These are phyloP conservation scores for Ogataea hybrid DNA, from an alignment of 1,139 yeast species.

Conservation along the genomic window DNA sequence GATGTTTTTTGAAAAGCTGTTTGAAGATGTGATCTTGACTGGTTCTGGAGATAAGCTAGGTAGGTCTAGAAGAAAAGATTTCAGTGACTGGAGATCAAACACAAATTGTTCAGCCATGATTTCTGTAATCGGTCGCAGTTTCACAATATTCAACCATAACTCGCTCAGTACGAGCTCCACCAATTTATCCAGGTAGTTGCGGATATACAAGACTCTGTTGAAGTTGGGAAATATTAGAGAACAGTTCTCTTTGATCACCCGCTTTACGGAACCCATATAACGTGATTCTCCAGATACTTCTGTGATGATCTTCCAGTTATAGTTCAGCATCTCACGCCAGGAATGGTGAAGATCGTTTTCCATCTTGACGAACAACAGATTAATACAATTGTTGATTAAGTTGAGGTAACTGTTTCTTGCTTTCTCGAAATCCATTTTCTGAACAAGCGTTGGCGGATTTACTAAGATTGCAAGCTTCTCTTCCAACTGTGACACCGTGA, in stretches of 20 bases:
- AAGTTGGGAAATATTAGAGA: conserved; percentile 55
- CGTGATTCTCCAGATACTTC: conserved; percentile 69
- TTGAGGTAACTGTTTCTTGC: conserved; percentile 56
- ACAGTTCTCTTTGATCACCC: conserved; percentile 46
- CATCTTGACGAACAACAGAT: conserved; percentile 55
- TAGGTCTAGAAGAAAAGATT: conserved; percentile 50
- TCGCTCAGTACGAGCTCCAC: conserved; percentile 62
- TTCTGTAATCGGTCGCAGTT: conserved; percentile 63
- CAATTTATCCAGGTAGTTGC: conserved; percentile 74
- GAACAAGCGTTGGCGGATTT: conserved; percentile 36
- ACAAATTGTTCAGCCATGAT: conserved; percentile 79
- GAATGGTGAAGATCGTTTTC: conserved; percentile 61
- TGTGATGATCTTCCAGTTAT: conserved; percentile 68
- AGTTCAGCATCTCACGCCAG: conserved; percentile 85
- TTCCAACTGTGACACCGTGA: conserved; percentile 74
- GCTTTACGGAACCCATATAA: conserved; percentile 59
- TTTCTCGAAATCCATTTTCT: conserved; percentile 47
- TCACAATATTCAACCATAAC: conserved; percentile 56
- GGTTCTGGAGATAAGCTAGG: conserved; percentile 41
- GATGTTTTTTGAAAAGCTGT: conserved; percentile 49
- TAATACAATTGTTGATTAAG: conserved; percentile 58
- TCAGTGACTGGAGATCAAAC: conserved; percentile 66
- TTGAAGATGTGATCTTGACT: conserved; percentile 30
- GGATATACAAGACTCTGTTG: conserved; percentile 65
- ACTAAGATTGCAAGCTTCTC: conserved; percentile 55